Base-by-base conservation (phyloP, 768 basidiomycete genomes). In the Mrakia frigida region DNA sequence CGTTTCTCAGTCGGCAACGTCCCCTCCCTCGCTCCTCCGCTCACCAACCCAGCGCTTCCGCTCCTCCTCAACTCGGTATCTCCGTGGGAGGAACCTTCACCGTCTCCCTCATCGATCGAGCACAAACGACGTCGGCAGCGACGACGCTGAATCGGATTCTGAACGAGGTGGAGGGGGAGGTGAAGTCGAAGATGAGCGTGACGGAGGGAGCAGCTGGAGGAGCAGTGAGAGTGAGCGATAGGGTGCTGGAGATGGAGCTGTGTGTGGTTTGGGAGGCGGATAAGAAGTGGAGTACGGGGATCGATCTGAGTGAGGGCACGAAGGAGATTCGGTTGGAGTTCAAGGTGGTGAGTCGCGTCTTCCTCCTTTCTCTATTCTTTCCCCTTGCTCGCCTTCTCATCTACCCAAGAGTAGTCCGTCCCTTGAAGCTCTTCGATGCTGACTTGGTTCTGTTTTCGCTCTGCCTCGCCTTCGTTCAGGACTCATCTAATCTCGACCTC, bases 251-350 rank as follows among this genome's bases (percentile, higher is more conserved):
- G 61, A 83, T 91, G 63, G 86, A 84, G 41, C 89, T 94, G 71
- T 84, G 87, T n/a, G 89, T 91, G 18, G 85, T 85, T 72, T 97
- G 94, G 94, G 89, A 91, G 80, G 89, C 92, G 3, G 87, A 88
- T 25, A 61, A 86, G 87, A 77, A 87, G 87, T 33, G 90, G 91
- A 21, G 84, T 91, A 28, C 91, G 90, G 81, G 83, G 31, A 83
- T 92, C 41, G 84, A 88, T 33, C 82, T 84, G 13, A 86, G 86
- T 28, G 88, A 88, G 31, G 80, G 83, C 11, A 81, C 83, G 68
- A 80, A 89, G 23, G 81, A 84, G 0, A 80, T 84, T 4, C 84
- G 85, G 10, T 83, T 77, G 53, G 85, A 63, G 91, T 23, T 74
- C 56, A 82, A 78, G 43, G 85, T 94, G 50, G 93, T 93, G 79